Percentiles rank a stretch among this genome's conserved stretches.
phyloP scores from a whole-genome alignment of 2,329 filamentous ascomycete genomes.

The Aspergillus tubingensis region DNA sequence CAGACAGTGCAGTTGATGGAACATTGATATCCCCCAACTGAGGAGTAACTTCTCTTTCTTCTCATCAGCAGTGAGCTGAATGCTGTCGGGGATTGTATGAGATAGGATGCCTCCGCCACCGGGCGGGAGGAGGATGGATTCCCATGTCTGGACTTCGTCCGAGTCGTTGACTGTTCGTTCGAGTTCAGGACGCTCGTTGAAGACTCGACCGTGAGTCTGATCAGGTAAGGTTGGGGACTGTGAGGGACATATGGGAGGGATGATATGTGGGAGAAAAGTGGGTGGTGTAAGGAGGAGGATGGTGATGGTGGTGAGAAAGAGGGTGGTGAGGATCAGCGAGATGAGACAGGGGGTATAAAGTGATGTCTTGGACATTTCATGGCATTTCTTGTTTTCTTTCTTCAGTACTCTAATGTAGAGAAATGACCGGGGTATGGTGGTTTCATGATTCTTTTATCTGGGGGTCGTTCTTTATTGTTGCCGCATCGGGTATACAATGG shows the following conservation, averaged over 20 bases:
- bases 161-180: neutral
- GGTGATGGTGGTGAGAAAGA: constrained; percentile 10
- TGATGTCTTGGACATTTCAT: neutral
- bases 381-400: neutral
- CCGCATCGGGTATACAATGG: neutral
- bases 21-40: constrained; percentile 13
- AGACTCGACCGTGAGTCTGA: neutral
- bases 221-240: neutral
- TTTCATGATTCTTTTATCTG: neutral
- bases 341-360: neutral
- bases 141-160: constrained; percentile 6
- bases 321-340: constrained; percentile 6
- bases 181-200: neutral
- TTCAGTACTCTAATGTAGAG: no score
- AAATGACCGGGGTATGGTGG: neutral
- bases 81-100: neutral
- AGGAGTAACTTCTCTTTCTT: neutral
- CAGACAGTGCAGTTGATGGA: constrained; percentile 21
- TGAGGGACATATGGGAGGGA: neutral
- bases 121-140: constrained; percentile 11
- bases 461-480: neutral
- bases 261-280: constrained; percentile 2
- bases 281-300: constrained; percentile 7
- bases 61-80: neutral
- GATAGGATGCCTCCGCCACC: constrained; percentile 7